Base-by-base conservation (phyloP, 23 red algal genomes). In the Gracilariopsis chorda region DNA sequence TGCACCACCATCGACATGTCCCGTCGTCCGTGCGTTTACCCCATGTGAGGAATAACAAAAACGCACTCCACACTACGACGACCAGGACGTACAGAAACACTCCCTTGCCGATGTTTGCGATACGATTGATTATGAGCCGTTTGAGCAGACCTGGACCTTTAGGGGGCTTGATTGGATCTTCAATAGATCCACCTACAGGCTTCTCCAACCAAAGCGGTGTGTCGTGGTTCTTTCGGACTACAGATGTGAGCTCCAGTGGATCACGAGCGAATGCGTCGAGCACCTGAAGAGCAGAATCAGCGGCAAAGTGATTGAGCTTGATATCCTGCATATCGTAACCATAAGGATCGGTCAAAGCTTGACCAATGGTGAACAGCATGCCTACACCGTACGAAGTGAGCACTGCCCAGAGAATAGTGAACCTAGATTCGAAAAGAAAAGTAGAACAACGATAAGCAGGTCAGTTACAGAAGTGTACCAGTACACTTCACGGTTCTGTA, bases 331-430 rank as follows among this genome's bases (percentile, higher is more conserved):
- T 51, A 27, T 87, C 82, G 53, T 51, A 87, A 25, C 82, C 82
- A 71, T 53, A 87, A 2, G 82, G 82, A 67, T 87, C 58, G 21
- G 25, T 87, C 0, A 87, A 44, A 3, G 59, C 64, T 19, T 52
- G 56, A 25, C 52, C 61, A 71, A 72, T 70, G 1, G 46, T 69
- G 60, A 87, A 87, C 17, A 87, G 28, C 82, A 87, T 87, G 10
- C 82, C 82, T 14, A 87, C 64, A 9, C 82, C 82, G 29, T 87
- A 87, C 5, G 82, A 71, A 20, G 60, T 87, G 3, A 87, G 27
- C 14, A 87, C 61, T n/a, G 62, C 53, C 82, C 82, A 87, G 7
- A 87, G 60, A 48, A 87, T 70, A 9, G 82, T 87, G 17, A 87
- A 87, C 80, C 80, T 85, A n/a, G 7, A 40, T n/a, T n/a, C n/a